A percentile compares a stretch with the other conserved stretches of the same genome.
phyloP scores from a whole-genome alignment of 2,329 filamentous ascomycete genomes.

The Pestalotiopsis sp. region DNA sequence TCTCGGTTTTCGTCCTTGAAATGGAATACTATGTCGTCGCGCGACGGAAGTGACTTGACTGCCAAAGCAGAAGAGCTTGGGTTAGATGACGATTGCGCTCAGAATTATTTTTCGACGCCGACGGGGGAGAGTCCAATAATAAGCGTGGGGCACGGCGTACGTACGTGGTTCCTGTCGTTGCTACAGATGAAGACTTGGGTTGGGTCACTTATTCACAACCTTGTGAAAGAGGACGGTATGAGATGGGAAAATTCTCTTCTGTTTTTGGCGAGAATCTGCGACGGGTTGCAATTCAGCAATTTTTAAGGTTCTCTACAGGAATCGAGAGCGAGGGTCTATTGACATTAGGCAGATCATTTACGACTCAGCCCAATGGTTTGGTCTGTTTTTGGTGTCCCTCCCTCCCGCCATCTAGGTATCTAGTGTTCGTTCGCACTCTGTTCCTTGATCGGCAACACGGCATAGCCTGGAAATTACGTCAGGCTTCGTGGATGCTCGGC shows the following conservation, averaged over 20 bases:
- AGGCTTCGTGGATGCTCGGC: not conserved
- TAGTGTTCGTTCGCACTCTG: not conserved
- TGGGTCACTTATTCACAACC: not conserved
- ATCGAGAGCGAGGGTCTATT: not conserved
- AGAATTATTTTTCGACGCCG: constrained; percentile 7
- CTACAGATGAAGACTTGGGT: not conserved
- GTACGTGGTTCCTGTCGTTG: not conserved
- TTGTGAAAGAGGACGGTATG: not conserved
- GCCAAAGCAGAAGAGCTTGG: not conserved
- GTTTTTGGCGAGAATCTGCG: not conserved
- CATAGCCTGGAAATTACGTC: constrained; percentile 11
- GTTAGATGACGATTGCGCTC: constrained; percentile 2
- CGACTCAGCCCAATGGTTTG: not conserved
- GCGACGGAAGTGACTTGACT: not conserved
- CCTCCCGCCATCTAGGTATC: not conserved
- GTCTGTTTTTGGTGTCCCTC: not conserved
- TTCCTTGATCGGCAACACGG: constrained; percentile 8
- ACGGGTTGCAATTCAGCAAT: not conserved
- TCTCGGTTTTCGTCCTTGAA: not conserved
- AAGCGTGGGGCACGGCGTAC: not conserved
- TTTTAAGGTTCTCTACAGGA: not conserved
- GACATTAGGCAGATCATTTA: not conserved
- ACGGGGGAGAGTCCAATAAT: not conserved
- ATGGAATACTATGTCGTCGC: not conserved
- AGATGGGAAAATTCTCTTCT: not conserved